Percentiles rank a stretch among this genome's conserved stretches.
Conservation (phyloP, 2,329 filamentous ascomycete genomes). For the Fusarium succisae region DNA sequence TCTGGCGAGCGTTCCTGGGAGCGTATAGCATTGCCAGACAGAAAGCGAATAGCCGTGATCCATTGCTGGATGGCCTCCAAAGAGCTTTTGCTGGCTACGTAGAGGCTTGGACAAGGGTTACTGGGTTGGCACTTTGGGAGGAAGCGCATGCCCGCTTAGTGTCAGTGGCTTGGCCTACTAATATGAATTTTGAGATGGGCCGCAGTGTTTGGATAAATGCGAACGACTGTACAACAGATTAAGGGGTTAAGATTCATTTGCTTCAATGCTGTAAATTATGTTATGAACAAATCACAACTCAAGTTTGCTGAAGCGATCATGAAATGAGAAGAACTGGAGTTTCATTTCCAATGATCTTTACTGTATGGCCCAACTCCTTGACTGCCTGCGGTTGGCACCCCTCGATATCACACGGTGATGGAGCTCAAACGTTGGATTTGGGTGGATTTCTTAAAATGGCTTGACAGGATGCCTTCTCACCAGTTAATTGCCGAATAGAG, state of each 20-base stretch:
- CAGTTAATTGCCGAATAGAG: too few species aligned
- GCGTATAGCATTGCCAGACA: slow-evolving; percentile 19
- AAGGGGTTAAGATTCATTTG: too few species aligned
- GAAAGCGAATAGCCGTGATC: neutral
- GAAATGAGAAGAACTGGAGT: too few species aligned
- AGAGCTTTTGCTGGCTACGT: neutral
- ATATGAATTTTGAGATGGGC: neutral
- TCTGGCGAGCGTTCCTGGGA: slow-evolving; percentile 33
- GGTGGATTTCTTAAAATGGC: too few species aligned
- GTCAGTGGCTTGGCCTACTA: slow-evolving; percentile 12
- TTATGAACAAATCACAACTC: neutral
- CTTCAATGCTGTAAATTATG: neutral
- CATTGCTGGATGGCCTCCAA: neutral
- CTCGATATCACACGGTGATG: too few species aligned
- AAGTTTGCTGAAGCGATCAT: neutral
- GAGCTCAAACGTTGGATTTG: too few species aligned
- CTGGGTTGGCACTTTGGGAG: neutral
- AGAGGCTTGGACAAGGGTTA: neutral
- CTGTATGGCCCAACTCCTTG: too few species aligned
- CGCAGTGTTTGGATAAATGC: slow-evolving; percentile 1
- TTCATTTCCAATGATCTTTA: neutral
- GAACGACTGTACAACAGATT: neutral
- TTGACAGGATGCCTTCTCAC: too few species aligned
- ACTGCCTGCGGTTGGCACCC: too few species aligned
- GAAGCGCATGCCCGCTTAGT: neutral